Evolutionary conservation across 768 basidiomycete genomes (phyloP).

Genomic region (Suillus spraguei): DNA sequence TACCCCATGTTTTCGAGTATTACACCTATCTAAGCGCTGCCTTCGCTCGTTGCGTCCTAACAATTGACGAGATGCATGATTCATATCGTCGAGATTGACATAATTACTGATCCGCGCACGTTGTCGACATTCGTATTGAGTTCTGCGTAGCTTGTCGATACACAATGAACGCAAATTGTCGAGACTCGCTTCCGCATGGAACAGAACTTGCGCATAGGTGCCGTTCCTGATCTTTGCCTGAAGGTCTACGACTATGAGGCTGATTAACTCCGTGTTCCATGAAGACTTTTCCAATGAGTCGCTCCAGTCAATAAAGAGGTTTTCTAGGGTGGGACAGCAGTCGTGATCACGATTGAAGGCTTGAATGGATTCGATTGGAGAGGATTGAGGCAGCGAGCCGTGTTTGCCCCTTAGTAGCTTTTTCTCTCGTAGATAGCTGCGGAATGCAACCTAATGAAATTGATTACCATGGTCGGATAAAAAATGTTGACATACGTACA

Average conservation of each 20-base stretch:
- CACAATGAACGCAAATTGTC: background rate
- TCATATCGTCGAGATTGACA: background rate
- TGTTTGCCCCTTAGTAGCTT: background rate
- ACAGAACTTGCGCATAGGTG: background rate
- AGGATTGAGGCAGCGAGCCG: background rate
- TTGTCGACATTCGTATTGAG: background rate
- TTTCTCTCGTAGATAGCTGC: background rate
- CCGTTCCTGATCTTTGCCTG: background rate
- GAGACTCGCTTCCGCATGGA: background rate
- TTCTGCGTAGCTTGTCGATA: constrained; percentile 1
- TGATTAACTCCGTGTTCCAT: background rate
- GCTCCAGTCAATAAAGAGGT: background rate
- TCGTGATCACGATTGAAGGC: background rate
- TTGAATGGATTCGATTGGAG: background rate
- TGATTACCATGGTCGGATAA: too few relatives aligned
- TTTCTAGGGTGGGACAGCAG: background rate
- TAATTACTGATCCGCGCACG: background rate
- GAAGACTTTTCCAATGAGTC: background rate
- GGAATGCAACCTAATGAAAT: constrained; percentile 5
- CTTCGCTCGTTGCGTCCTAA: background rate
- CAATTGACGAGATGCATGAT: background rate
- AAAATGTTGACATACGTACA: constrained; percentile 1
- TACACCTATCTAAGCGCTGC: constrained; percentile 1
- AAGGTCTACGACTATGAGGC: background rate
- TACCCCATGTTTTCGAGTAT: constrained; percentile 4